These are phyloP conservation scores for Brassica cretica DNA, from an alignment of 345 rosid species.

Conservation along the genomic window DNA sequence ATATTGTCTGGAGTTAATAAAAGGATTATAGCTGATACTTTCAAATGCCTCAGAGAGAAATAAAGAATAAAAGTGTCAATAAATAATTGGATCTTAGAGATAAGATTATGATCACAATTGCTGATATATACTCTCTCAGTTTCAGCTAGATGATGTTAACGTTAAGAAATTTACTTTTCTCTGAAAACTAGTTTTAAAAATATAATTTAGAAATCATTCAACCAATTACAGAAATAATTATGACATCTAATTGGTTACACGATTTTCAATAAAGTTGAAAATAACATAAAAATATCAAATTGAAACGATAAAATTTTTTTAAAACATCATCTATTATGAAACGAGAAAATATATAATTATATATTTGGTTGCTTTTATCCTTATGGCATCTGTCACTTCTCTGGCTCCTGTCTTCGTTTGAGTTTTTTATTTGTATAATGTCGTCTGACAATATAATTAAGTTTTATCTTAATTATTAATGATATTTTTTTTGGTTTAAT, in stretches of 20 bases:
- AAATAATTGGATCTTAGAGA: slow-evolving; percentile 19
- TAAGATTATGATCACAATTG: slow-evolving; percentile 27
- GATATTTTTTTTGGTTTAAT: neutral
- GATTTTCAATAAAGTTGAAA: too few relatives aligned
- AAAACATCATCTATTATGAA: too few relatives aligned
- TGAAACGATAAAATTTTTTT: too few relatives aligned
- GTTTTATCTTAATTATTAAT: neutral
- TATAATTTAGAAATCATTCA: too few relatives aligned
- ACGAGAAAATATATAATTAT: neutral
- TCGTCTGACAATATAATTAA: neutral
- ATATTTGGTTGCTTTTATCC: neutral
- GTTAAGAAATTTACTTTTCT: too few relatives aligned
- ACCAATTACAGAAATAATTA: too few relatives aligned
- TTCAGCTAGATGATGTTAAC: too few relatives aligned
- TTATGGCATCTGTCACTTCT: slow-evolving; percentile 6
- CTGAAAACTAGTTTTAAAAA: too few relatives aligned
- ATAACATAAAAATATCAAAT: too few relatives aligned
- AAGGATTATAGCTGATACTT: slow-evolving; percentile 1
- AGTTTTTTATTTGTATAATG: slow-evolving; percentile 1
- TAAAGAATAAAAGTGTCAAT: neutral
- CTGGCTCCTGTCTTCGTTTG: slow-evolving; percentile 8
- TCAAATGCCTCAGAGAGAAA: neutral
- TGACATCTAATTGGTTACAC: too few relatives aligned
- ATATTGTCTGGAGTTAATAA: slow-evolving; percentile 1
- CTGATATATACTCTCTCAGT: neutral